A percentile compares a stretch with the other conserved stretches of the same genome.
Evolutionary conservation across 148 eudicot species (phyloP).

Genomic region (Talinum fruticosum): DNA sequence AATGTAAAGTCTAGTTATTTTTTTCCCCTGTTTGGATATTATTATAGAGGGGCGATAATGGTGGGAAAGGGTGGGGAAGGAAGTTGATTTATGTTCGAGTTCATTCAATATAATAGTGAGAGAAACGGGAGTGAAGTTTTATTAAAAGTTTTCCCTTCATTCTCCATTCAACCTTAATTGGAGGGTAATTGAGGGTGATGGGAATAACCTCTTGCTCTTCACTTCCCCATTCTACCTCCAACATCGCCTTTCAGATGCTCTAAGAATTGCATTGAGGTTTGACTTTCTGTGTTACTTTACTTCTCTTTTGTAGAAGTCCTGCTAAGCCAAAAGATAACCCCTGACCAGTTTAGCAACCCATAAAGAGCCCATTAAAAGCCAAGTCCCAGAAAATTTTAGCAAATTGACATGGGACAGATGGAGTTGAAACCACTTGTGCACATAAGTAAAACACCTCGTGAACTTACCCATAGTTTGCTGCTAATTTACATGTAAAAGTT

Average conservation of each 20-base stretch:
- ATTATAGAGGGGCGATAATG: too few species aligned
- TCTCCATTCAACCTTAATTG: too few species aligned
- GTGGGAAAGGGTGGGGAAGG: too few species aligned
- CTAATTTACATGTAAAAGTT: not conserved
- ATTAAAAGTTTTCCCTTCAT: too few species aligned
- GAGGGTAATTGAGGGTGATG: too few species aligned
- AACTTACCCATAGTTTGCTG: not conserved
- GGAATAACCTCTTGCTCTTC: too few species aligned
- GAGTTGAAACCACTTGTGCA: not conserved
- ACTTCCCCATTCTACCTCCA: too few species aligned
- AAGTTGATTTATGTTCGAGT: too few species aligned
- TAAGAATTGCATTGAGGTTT: not conserved
- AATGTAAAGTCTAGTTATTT: not conserved
- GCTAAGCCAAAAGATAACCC: not conserved
- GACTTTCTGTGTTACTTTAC: not conserved
- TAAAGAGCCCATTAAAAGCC: not conserved
- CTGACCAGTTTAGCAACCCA: not conserved
- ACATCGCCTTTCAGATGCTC: not conserved
- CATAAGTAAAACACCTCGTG: not conserved
- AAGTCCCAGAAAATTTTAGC: not conserved
- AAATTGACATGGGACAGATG: not conserved
- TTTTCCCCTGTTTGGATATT: too few species aligned
- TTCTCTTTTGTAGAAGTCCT: not conserved
- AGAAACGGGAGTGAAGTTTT: too few species aligned
- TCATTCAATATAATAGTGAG: too few species aligned